phyloP scores from a whole-genome alignment of 768 basidiomycete species.

The Cubamyces sp. region DNA sequence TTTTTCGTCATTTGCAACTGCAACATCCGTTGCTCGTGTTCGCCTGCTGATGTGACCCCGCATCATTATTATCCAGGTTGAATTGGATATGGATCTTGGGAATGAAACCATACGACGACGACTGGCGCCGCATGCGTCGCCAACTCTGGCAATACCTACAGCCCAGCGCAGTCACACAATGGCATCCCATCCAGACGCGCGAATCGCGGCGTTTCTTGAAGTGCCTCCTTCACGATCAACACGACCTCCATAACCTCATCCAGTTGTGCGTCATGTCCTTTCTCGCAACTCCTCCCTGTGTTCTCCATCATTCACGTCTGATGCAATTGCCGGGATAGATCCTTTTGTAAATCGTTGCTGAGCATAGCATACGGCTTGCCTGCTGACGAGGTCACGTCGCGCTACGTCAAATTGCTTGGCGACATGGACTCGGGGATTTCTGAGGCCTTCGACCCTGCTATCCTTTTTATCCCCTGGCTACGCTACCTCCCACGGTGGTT shows the following conservation, averaged over 20 bases:
- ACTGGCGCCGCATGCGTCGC: constrained; percentile 12
- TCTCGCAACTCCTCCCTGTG: no score
- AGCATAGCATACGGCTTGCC: background rate
- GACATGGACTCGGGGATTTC: background rate
- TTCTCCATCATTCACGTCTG: no score
- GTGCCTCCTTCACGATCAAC: background rate
- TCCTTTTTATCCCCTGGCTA: background rate
- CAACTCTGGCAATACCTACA: constrained; percentile 5
- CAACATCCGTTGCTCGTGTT: no score
- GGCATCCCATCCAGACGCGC: background rate
- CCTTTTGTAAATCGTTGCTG: background rate
- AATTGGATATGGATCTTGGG: constrained; percentile 11
- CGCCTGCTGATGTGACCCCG: background rate
- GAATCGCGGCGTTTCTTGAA: background rate
- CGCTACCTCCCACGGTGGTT: constrained; percentile 61
- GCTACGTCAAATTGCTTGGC: background rate
- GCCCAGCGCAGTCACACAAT: constrained; percentile 1
- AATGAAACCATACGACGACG: constrained; percentile 7
- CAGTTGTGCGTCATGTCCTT: constrained; percentile 5
- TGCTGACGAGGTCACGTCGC: background rate
- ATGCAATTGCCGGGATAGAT: background rate
- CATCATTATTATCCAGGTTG: background rate
- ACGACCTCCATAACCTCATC: background rate
- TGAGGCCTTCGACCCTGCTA: background rate
- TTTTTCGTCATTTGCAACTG: no score